Conservation (phyloP, 1,284 basidiomycete species). For the Rugosomyces carneus region DNA sequence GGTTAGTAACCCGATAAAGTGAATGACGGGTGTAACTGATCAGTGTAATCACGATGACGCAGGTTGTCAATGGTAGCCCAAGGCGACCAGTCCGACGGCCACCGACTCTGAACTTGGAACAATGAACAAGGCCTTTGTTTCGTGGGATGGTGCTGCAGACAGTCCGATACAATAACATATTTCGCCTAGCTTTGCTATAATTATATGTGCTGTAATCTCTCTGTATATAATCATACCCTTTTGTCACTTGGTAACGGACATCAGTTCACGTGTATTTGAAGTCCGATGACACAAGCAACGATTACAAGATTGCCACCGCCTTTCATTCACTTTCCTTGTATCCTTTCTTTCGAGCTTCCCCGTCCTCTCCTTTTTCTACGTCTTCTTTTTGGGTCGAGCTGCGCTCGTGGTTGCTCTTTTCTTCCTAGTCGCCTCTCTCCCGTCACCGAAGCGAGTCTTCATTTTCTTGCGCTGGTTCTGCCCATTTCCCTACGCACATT, state of each 20-base stretch:
- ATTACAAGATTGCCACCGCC: background rate
- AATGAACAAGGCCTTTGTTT: background rate
- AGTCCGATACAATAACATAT: background rate
- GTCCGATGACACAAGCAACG: constrained; percentile 15
- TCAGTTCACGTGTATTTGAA: constrained; percentile 16
- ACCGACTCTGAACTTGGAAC: constrained; percentile 20
- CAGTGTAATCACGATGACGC: constrained; percentile 8
- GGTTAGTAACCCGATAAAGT: constrained; percentile 6
- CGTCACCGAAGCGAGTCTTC: constrained; percentile 27
- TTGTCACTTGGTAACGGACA: constrained; percentile 16
- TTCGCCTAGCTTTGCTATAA: background rate
- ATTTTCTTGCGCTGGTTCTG: constrained; percentile 25
- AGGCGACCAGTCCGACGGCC: constrained; percentile 26
- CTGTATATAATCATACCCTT: too few species aligned
- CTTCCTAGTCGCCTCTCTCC: constrained; percentile 23
- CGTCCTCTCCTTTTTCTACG: constrained; percentile 22
- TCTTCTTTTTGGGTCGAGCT: constrained; percentile 41
- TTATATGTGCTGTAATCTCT: constrained; percentile 6
- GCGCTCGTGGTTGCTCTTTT: constrained; percentile 41
- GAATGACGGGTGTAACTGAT: constrained; percentile 9
- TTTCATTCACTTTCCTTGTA: constrained; percentile 17
- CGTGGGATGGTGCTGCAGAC: background rate
- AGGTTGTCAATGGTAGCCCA: constrained; percentile 18
- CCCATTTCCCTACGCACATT: constrained; percentile 14
- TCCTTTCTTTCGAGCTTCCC: constrained; percentile 18